Base-by-base conservation (phyloP, 2,329 filamentous ascomycete species). In the Lasiodiplodia theobromae region DNA sequence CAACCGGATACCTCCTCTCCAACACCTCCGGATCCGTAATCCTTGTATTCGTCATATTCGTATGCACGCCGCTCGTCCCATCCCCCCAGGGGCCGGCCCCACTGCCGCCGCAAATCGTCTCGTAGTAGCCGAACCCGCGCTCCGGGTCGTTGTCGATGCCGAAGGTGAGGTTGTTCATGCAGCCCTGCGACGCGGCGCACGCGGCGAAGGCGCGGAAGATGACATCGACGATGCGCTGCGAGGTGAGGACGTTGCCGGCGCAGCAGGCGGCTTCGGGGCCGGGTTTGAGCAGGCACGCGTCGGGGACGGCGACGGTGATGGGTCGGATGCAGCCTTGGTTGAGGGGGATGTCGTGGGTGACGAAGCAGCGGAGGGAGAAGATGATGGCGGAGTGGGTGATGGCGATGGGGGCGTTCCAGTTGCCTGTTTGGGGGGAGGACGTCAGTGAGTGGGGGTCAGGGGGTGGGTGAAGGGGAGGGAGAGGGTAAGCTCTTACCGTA, bases 381-480 rank as follows among this genome's bases (percentile, higher is more conserved):
- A 75, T 57, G 37, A 69, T 73, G 5, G 74, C 79, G 0, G 78
- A 80, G 66, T 81, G 76, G 8, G 75, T 74, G 67, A 82, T 80
- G 5, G 78, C 77, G 25, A 73, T 72, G 1, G 80, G 81, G 0
- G 79, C 78, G 68, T 83, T 83, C 67, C 74, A 72, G 68, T 74
- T 77, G 67, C 74, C 73, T 47, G 44, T 7, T 2, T 8, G 1
- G 18, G 31, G 18, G n/a, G 18, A n/a, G 38, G 4, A 1, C 4
- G 38, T 40, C 38, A 40, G 38, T 40, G 12, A 40, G 28, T 3
- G 31, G 7, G 31, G 31, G 31, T 31, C 28, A 31, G 5, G 28
- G 28, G 28, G 7, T 8, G 31, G 31, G 31, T 10, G 31, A 31
- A 31, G 8, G 31, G 31, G 31, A 8, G 0, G 31, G 8, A 10